Evolutionary conservation across 805 yeast species (phyloP).

Genomic region (Suhomyces tanzawaensis): DNA sequence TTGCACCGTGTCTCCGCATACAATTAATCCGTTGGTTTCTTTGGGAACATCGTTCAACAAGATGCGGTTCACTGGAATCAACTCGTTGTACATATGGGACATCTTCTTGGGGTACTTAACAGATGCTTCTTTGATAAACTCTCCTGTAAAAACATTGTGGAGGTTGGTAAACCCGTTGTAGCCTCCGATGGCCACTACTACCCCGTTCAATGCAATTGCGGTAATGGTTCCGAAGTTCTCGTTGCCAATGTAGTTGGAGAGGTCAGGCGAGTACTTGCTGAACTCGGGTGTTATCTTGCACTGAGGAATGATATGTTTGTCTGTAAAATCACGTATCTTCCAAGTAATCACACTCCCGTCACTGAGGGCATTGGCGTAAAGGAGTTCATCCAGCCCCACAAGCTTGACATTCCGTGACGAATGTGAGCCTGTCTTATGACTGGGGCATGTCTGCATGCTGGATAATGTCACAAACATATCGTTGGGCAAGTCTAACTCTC

Average conservation of each 20-base stretch:
- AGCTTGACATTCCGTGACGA: slow-evolving; percentile 18
- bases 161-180: slow-evolving; percentile 42
- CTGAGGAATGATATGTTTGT: slow-evolving; percentile 9
- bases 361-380: slow-evolving; percentile 36
- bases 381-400: slow-evolving; percentile 43
- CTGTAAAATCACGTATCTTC: slow-evolving; percentile 35
- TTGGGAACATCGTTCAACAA: slow-evolving; percentile 22
- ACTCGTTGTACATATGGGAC: slow-evolving; percentile 18
- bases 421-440: slow-evolving; percentile 1
- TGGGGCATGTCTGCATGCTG: slow-evolving; percentile 17
- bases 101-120: slow-evolving; percentile 28
- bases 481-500: slow-evolving; percentile 12
- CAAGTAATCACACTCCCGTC: slow-evolving; percentile 42
- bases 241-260: not conserved
- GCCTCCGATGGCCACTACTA: slow-evolving; percentile 37
- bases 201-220: slow-evolving; percentile 32
- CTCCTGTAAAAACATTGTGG: slow-evolving; percentile 44
- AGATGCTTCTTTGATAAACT: slow-evolving; percentile 32
- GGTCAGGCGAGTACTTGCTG: slow-evolving; percentile 16
- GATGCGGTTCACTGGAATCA: slow-evolving; percentile 27
- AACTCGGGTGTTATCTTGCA: slow-evolving; percentile 21
- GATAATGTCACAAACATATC: slow-evolving; percentile 15
- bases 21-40: slow-evolving; percentile 36
- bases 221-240: slow-evolving; percentile 15
- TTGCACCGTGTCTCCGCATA: slow-evolving; percentile 43